Evolutionary conservation across 169 alveolate genomes (phyloP), one percentile per base, ranked within the genome.

Genomic region (Plasmodium cynomolgi): DNA sequence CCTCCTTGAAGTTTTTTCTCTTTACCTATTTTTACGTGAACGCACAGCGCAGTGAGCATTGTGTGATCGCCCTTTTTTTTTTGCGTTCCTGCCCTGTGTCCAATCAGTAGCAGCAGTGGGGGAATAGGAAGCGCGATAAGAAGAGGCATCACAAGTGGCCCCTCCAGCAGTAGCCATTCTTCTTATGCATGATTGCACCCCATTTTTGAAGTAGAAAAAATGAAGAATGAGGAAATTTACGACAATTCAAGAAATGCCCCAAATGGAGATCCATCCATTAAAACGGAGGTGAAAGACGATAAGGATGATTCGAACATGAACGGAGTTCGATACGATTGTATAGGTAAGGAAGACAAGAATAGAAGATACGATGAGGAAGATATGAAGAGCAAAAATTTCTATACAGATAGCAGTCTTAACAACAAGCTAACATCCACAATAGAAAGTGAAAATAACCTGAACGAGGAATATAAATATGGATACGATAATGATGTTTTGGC

Each of bases 221-320:
- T 84, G 92, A 37, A 23, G 83, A 71, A 84, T 84, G 74, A 73
- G 50, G 26, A 71, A 31, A 84, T 20, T 73, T 41, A 39, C 8
- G 68, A 11, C 56, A 26, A 71, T 41, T 39, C 92, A 41, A 44
- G 33, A 71, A 84, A 26, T 44, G 54, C n/a, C 9, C 73, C 34
- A 26, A 56, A 84, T 20, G 75, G 29, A 84, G 39, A 68, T 20
- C 17, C 75, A 47, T 29, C 15, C 4, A 39, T 41, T 9, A 84
- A 72, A 6, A 5, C 84, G 75, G 83, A 84, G 23, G 50, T 23
- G 31, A 72, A 23, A 11, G 47, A 84, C 23, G 83, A 84, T 39
- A 71, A 68, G 31, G 37, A 71, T 71, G 54, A 17, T 29, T 4
- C 56, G 41, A 83, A 83, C 37, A 83, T 7, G 50, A 56, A 34